A percentile compares a stretch with the other conserved stretches of the same genome.
Conservation (phyloP, 2,329 filamentous ascomycete species). For the Fusarium tuaranense region DNA sequence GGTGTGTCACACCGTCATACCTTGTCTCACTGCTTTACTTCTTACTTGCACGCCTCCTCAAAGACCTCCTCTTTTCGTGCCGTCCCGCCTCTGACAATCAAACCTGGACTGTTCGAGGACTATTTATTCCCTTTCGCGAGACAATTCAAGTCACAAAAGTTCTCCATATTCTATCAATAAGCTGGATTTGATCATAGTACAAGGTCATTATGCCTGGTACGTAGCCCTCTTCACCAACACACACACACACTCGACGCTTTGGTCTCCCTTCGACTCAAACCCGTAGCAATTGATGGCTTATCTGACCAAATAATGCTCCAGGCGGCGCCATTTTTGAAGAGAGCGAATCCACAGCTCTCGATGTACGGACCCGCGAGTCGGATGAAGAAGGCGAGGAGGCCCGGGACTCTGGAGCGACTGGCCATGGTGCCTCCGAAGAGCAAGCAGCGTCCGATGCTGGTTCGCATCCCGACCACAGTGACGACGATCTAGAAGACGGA, state of each 20-base stretch:
- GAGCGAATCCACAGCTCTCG: conserved; percentile 38
- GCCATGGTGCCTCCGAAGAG: conserved; percentile 39
- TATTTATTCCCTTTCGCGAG: neutral
- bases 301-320: conserved; percentile 25
- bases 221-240: conserved; percentile 31
- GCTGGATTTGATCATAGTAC: neutral
- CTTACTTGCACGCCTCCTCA: conserved; percentile 28
- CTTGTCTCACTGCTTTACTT: conserved; percentile 19
- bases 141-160: neutral
- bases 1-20: conserved; percentile 38
- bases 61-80: conserved; percentile 12
- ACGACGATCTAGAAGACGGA: conserved; percentile 59
- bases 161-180: neutral
- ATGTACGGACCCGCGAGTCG: conserved; percentile 45
- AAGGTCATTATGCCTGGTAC: conserved; percentile 40
- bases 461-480: conserved; percentile 38
- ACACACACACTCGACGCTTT: conserved; percentile 5
- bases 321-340: conserved; percentile 34
- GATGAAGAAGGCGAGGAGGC: conserved; percentile 48
- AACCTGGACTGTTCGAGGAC: neutral
- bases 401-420: conserved; percentile 38
- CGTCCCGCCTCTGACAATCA: neutral
- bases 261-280: conserved; percentile 2
- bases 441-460: conserved; percentile 35
- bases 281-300: conserved; percentile 6